Evolutionary conservation across 23 red algal species (phyloP).

Genomic region (Gracilaria caudata): DNA sequence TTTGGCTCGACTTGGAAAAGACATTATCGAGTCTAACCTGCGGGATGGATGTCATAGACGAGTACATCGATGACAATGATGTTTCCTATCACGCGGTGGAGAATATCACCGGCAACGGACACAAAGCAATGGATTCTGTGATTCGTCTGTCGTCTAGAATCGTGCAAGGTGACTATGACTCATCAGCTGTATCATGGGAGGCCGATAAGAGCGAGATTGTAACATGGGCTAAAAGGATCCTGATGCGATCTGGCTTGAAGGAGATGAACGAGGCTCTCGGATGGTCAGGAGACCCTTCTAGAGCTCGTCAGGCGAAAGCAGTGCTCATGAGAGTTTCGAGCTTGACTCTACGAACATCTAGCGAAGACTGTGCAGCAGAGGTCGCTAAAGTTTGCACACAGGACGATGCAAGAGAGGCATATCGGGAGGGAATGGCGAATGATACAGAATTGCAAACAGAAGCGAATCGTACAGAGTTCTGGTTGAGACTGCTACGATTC

Average conservation of each 20-base stretch:
- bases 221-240: conserved; percentile 19
- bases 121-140: conserved; percentile 10
- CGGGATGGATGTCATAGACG: conserved; percentile 26
- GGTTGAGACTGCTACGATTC: conserved; percentile 14
- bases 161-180: conserved; percentile 4
- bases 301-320: not conserved
- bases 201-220: conserved; percentile 13
- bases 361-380: not conserved
- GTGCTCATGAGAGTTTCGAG: conserved; percentile 1
- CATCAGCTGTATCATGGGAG: not conserved
- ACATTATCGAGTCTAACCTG: not conserved
- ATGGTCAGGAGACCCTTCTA: conserved; percentile 6
- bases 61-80: not conserved
- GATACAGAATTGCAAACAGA: too few relatives aligned
- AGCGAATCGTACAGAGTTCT: conserved; percentile 11
- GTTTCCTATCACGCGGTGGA: conserved; percentile 6
- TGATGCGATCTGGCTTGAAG: conserved; percentile 16
- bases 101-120: not conserved
- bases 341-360: not conserved
- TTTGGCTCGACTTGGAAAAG: conserved; percentile 12
- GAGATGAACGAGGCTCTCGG: conserved; percentile 23
- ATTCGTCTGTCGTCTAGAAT: conserved; percentile 9
- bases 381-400: not conserved
- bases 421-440: not conserved
- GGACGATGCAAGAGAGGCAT: not conserved